Conservation (phyloP, 768 basidiomycete genomes). For the Boletus edulis region DNA sequence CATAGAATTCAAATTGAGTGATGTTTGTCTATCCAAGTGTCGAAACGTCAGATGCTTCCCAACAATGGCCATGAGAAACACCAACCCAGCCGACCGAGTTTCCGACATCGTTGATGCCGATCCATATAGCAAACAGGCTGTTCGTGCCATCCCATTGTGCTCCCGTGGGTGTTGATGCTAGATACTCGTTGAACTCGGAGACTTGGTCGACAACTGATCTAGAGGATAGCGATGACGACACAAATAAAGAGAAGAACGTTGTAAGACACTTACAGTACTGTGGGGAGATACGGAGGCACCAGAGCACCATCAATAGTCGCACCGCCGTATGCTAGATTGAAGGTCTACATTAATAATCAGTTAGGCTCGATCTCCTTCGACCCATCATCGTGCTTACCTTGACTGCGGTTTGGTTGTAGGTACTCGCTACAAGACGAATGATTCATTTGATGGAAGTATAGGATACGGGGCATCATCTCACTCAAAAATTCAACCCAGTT, state of each 20-base stretch:
- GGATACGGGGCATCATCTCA: constrained; percentile 22
- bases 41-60: not conserved
- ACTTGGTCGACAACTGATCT: constrained; percentile 51
- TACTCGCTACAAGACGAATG: constrained; percentile 34
- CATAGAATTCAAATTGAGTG: constrained; percentile 23
- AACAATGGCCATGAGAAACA: not conserved
- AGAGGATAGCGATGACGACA: not conserved
- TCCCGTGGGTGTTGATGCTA: constrained; percentile 45
- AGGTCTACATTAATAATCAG: constrained; percentile 38
- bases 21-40: constrained; percentile 21
- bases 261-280: constrained; percentile 47
- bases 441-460: not conserved
- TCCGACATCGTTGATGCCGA: constrained; percentile 66
- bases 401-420: constrained; percentile 55
- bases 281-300: constrained; percentile 50
- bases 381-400: constrained; percentile 32
- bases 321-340: constrained; percentile 66
- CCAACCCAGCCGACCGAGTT: constrained; percentile 17
- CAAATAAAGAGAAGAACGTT: not conserved
- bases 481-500: constrained; percentile 61
- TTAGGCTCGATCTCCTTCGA: not conserved
- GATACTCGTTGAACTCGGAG: constrained; percentile 49
- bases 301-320: constrained; percentile 61
- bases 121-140: constrained; percentile 64
- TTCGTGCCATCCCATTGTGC: constrained; percentile 58